Evolutionary conservation across 78 protist species (phyloP).

Genomic region (Guillardia theta): DNA sequence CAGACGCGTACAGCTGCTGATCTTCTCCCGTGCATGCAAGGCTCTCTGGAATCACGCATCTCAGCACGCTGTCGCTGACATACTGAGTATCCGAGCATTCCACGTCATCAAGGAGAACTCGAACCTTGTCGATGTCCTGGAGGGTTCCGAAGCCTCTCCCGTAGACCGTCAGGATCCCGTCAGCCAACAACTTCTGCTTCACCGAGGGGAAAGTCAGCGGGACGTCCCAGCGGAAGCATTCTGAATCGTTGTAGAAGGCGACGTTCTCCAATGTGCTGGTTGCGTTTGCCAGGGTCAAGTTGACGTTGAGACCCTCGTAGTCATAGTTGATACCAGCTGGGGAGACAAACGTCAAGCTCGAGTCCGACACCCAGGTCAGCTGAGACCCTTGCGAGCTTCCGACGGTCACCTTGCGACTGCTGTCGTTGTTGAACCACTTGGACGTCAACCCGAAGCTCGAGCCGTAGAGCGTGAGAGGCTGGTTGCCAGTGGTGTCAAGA

Average conservation of each 20-base stretch:
- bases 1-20: too few relatives aligned
- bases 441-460: neutral
- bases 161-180: neutral
- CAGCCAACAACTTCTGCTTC: neutral
- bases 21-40: too few relatives aligned
- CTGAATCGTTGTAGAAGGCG: neutral
- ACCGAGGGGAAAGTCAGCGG: neutral
- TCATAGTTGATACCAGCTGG: neutral
- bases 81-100: too few relatives aligned
- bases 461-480: neutral
- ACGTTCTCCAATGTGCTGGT: neutral
- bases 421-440: neutral
- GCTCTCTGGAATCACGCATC: too few relatives aligned
- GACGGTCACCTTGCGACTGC: too few relatives aligned
- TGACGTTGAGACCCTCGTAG: neutral
- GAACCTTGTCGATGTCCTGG: neutral
- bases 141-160: neutral
- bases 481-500: neutral
- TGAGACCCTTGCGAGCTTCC: neutral
- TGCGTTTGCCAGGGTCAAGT: neutral
- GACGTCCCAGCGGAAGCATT: neutral
- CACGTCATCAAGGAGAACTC: too few relatives aligned
- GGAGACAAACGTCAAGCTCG: neutral
- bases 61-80: too few relatives aligned
- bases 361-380: neutral